Base-by-base conservation (phyloP, 352 stramenopile species). In the Phytophthora meadii region DNA sequence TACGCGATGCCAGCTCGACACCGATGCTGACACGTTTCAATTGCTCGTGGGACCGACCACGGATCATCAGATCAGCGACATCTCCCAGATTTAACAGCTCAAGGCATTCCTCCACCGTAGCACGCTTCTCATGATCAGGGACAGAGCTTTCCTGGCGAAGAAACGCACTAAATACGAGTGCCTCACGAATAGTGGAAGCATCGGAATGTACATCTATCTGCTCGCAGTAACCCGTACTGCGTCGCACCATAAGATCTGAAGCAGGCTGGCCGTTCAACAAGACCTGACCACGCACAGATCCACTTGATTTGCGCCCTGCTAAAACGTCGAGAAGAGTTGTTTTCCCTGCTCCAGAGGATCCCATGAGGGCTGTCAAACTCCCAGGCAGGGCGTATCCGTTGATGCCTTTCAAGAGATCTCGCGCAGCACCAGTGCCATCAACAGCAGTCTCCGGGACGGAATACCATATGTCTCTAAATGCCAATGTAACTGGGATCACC, bases 281-380 rank as follows among this genome's bases (percentile, higher is more conserved):
- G 11, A 94, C 61, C 0, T 82, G 37, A 4, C 88, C 88, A 10
- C 56, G 63, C 30, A 89, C 70, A 1, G 65, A 74, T 22, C 91
- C 92, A 17, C 73, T 81, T 15, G 76, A 84, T 72, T 98, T 98
- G 51, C 93, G 76, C 24, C 93, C 70, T 3, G 93, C 87, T 39
- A 98, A 85, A 5, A 98, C 92, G 73, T 98, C 92, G 59, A 97
- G 87, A 4, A 98, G 72, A 11, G 94, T 98, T 7, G 93, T 97
- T 68, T 98, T 97, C 2, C 92, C 90, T 15, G 87, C 80, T 44
- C 85, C 84, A n/a, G 66, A 77, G 2, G 74, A 74, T 4, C 83
- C 82, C 76, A 90, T 89, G 12, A 91, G 61, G 1, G 82, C 79
- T 10, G 72, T 80, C 45, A 91, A 82, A 0, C 57, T 73, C 0